Evolutionary conservation across 2,329 filamentous ascomycete species (phyloP), one percentile per base, ranked within the genome.

Genomic region (Ceratocystis cubensis): DNA sequence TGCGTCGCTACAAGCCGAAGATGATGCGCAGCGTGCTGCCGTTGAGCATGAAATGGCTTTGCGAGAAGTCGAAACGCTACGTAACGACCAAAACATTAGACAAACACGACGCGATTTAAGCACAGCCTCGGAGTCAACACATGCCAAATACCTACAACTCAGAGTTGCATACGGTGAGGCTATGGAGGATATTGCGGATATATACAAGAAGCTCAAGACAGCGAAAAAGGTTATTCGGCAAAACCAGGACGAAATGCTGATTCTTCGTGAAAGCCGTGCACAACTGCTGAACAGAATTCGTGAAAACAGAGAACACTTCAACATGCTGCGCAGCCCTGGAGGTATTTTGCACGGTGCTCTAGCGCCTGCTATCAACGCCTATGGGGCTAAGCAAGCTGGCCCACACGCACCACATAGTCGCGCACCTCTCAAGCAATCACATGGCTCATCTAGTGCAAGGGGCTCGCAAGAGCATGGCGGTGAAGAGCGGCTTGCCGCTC

Each of bases 1-100:
- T 72, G 82, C 96, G 33, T 86, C 84, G 64, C 86, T 96, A 70
- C 90, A 96, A 72, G 91, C 89, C 65, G 86, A 88, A 62, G 91
- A 96, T 71, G 88, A 91, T 37, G 84, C 90, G 8, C 92, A 95
- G 75, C 86, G 91, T 30, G 91, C 93, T 70, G 88, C 87, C 45
- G 92, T 96, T 4, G 93, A 96, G 75, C 88, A 96, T 71, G 89
- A 94, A 70, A 92, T 96, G 84, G 88, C 88, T n/a, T 84, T 90
- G 69, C 83, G 88, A 25, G 91, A 96, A 75, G 88, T 96, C 22
- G 89, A 96, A 69, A 89, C 92, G 13, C 78, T 96, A 33, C 88
- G 91, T 68, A 81, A 82, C 69, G 85, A 86, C 15, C 88, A 94
- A 72, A 83, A 88, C 73, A 83, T 84, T 64, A 83, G 82, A 64